A percentile compares a stretch with the other conserved stretches of the same genome.
Evolutionary conservation across 1,284 basidiomycete species (phyloP).

Genomic region (Schizophyllum commune): DNA sequence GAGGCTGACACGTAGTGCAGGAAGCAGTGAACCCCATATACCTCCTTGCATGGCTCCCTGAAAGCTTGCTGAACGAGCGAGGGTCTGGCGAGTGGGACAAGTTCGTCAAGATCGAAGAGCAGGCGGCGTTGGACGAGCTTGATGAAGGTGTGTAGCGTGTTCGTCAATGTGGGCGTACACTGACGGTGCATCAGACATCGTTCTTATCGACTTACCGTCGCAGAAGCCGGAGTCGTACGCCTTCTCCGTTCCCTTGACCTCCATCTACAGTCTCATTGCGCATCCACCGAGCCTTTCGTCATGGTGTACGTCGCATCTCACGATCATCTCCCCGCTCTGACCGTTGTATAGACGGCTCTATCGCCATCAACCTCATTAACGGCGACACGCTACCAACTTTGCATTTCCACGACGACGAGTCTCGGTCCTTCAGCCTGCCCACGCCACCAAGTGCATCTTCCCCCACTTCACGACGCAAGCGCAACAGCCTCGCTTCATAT

Average conservation of each 20-base stretch:
- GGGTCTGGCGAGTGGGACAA: slow-evolving; percentile 78
- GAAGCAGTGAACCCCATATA: slow-evolving; percentile 68
- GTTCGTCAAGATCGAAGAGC: slow-evolving; percentile 75
- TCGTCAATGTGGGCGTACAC: slow-evolving; percentile 3
- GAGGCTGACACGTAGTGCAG: slow-evolving; percentile 28
- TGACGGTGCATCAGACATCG: slow-evolving; percentile 45
- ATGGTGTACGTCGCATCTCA: slow-evolving; percentile 62
- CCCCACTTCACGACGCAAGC: slow-evolving; percentile 10
- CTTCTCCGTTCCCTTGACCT: slow-evolving; percentile 86
- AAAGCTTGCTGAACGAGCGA: slow-evolving; percentile 68
- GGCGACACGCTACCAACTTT: slow-evolving; percentile 87
- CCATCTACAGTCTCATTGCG: slow-evolving; percentile 86
- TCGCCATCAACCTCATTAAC: slow-evolving; percentile 80
- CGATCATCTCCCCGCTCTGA: slow-evolving; percentile 5
- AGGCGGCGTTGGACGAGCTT: slow-evolving; percentile 47
- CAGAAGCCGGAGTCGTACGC: slow-evolving; percentile 85
- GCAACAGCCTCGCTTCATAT: slow-evolving; percentile 41
- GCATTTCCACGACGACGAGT: slow-evolving; percentile 96
- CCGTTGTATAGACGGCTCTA: slow-evolving; percentile 52
- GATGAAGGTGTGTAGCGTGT: slow-evolving; percentile 52
- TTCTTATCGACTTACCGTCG: slow-evolving; percentile 70
- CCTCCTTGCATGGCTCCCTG: slow-evolving; percentile 81
- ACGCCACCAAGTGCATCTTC: slow-evolving; percentile 27
- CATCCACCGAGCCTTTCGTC: slow-evolving; percentile 79
- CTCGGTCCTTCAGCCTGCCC: slow-evolving; percentile 63